Percentiles rank a stretch among this genome's conserved stretches.
Evolutionary conservation across 2,329 filamentous ascomycete genomes (phyloP).

Genomic region (Colletotrichum australisinense): DNA sequence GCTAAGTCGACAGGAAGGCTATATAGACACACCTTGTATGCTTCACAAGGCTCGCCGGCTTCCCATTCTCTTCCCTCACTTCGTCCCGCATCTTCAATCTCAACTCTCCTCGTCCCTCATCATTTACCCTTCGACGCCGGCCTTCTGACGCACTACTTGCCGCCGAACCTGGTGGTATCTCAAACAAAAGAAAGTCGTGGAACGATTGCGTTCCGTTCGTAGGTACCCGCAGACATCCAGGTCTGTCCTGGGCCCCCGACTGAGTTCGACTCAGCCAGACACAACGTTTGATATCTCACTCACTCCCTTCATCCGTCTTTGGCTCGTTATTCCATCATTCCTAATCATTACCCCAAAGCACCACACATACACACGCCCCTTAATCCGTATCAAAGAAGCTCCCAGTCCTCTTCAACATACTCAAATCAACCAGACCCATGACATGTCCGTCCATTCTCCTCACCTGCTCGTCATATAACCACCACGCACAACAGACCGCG

Average conservation of each 20-base stretch:
- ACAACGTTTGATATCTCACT: background rate
- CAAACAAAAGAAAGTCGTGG: background rate
- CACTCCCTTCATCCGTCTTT: background rate
- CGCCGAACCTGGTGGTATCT: background rate
- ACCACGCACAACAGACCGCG: conserved; percentile 51
- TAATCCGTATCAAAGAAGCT: conserved; percentile 60
- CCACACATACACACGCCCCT: background rate
- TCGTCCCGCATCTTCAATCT: too few species aligned
- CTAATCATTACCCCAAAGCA: background rate
- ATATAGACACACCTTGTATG: background rate
- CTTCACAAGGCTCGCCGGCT: background rate
- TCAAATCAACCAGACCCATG: conserved; percentile 59
- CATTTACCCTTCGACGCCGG: too few species aligned
- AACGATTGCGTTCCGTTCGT: background rate
- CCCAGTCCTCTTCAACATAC: conserved; percentile 52
- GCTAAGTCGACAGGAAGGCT: background rate
- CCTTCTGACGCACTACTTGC: background rate
- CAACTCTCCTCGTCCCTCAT: background rate
- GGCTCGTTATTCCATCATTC: background rate
- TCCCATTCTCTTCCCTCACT: background rate
- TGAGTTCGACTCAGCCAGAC: background rate
- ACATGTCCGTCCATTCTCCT: conserved; percentile 57
- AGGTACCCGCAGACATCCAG: background rate
- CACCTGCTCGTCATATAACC: conserved; percentile 54
- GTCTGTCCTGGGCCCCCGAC: too few species aligned